phyloP scores from a whole-genome alignment of 2,329 filamentous ascomycete species.

The Penicillium sp. region DNA sequence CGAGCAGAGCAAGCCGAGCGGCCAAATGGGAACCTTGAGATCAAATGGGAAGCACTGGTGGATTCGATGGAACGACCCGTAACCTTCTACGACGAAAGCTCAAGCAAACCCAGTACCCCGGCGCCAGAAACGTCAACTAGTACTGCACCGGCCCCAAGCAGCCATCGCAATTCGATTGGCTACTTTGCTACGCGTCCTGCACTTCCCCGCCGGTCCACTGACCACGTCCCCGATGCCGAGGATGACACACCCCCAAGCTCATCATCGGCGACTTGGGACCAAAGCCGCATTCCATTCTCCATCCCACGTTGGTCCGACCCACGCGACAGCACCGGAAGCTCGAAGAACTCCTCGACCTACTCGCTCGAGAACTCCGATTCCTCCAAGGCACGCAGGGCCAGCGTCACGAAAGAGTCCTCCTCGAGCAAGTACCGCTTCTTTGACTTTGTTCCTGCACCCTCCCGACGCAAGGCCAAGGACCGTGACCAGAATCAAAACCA shows the following conservation, averaged over 20 bases:
- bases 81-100: slow-evolving; percentile 36
- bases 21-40: slow-evolving; percentile 39
- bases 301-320: slow-evolving; percentile 35
- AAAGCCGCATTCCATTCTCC: slow-evolving; percentile 34
- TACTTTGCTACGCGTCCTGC: slow-evolving; percentile 34
- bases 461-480: slow-evolving; percentile 36
- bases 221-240: slow-evolving; percentile 31
- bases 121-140: slow-evolving; percentile 27
- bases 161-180: slow-evolving; percentile 36
- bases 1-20: slow-evolving; percentile 43
- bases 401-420: slow-evolving; percentile 31
- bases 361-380: slow-evolving; percentile 35
- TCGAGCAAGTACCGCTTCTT: slow-evolving; percentile 39
- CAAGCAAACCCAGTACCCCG: slow-evolving; percentile 33
- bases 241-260: slow-evolving; percentile 41
- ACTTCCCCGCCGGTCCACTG: slow-evolving; percentile 34
- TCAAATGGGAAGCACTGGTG: slow-evolving; percentile 44
- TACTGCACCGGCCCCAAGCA: slow-evolving; percentile 25
- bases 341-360: slow-evolving; percentile 42
- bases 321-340: slow-evolving; percentile 37
- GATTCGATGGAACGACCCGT: slow-evolving; percentile 40
- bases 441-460: slow-evolving; percentile 37
- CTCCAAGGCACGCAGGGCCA: slow-evolving; percentile 32
- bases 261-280: slow-evolving; percentile 38
- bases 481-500: slow-evolving; percentile 30